Conservation (phyloP, 73 alveolate species). For the Tetrahymena thermophila region DNA sequence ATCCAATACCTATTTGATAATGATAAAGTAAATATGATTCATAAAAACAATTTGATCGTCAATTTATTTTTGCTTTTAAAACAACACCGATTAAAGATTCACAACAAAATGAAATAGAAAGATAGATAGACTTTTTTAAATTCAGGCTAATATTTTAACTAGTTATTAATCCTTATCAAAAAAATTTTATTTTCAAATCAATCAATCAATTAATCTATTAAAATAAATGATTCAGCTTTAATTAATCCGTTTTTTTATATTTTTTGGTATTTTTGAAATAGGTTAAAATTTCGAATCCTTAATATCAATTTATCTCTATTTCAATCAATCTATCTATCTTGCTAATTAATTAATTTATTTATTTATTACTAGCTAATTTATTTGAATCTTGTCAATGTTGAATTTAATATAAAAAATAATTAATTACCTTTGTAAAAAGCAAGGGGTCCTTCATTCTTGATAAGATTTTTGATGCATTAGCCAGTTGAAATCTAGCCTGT, state of each 20-base stretch:
- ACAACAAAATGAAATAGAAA: neutral
- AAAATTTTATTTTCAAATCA: no score
- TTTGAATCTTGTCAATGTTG: neutral
- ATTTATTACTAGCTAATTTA: neutral
- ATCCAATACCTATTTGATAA: neutral
- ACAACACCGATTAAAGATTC: neutral
- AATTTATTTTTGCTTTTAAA: no score
- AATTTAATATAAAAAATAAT: neutral
- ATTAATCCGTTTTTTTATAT: neutral
- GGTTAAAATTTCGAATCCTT: no score
- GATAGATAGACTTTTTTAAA: neutral
- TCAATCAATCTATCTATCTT: no score
- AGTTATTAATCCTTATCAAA: no score
- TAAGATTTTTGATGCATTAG: neutral
- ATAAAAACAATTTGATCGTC: no score
- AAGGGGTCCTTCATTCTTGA: constrained; percentile 38
- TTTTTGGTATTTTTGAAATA: neutral
- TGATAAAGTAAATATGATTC: neutral
- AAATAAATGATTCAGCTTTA: neutral
- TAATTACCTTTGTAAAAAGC: constrained; percentile 47
- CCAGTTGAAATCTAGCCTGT: neutral
- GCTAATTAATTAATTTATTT: no score
- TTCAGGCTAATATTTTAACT: neutral
- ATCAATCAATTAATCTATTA: no score
- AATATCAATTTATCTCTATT: no score